Base-by-base conservation (phyloP, 352 stramenopile genomes). In the Thalassiosira hispida region DNA sequence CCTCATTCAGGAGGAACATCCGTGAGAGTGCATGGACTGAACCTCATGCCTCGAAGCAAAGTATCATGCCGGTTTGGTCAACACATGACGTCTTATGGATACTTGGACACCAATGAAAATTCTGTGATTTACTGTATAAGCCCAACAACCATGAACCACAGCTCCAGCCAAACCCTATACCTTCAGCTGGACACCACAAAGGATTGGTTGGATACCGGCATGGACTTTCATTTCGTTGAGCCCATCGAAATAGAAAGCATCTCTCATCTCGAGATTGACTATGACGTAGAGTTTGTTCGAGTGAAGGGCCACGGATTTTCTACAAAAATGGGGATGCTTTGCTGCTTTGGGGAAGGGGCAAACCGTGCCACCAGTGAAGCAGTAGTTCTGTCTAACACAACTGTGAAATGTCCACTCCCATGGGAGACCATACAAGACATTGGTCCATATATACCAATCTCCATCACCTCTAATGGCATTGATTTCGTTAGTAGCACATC, bases 221-320 rank as follows among this genome's bases (percentile, higher is more conserved):
- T 73, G n/a, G 40, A 74, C 31, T 74, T 74, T 55, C 8, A 80
- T 53, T 73, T 80, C 31, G 18, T 57, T 25, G 62, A 67, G 9
- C 62, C 38, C 1, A 61, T 74, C 12, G 1, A 25, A 42, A 23
- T 80, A 42, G 71, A 80, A 31, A 52, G 12, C 16, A 33, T 80
- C 31, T 46, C 33, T 25, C 71, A 51, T 53, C 25, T 67, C n/a
- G 56, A 78, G 33, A 57, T 78, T 14, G 20, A 42, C 46, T 16
- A 22, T 56, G 52, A 20, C 2, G 38, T 44, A 29, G 18, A 60
- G 5, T 66, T 42, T 38, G 31, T 80, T 4, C 27, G 1, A 33
- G 22, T 73, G 5, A 61, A 68, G 14, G 63, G 61, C 1, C 12
- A 14, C 12, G 71, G 71, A 23, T 68, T 80, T 55, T 79, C 47